phyloP scores from a whole-genome alignment of 768 basidiomycete genomes.

The Suillus clintonianus region DNA sequence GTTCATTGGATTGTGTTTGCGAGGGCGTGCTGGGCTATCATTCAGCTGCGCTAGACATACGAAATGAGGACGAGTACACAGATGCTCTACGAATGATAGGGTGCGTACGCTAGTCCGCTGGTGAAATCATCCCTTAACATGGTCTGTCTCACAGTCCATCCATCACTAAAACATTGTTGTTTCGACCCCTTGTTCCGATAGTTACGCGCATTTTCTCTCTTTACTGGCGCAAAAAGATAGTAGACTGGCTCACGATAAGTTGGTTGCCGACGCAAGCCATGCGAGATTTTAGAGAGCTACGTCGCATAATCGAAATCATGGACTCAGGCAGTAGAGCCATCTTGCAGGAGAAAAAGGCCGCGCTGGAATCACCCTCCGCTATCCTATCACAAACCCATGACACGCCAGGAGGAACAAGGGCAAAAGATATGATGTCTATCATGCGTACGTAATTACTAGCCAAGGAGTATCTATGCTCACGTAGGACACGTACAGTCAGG shows the following conservation, averaged over 20 bases:
- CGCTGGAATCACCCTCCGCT: conserved; percentile 2
- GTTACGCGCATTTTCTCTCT: conserved; percentile 14
- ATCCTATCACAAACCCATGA: neutral
- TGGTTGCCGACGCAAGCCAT: conserved; percentile 1
- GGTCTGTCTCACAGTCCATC: neutral
- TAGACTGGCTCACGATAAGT: conserved; percentile 19
- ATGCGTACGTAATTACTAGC: conserved; percentile 22
- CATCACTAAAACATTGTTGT: conserved; percentile 1
- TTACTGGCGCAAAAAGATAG: conserved; percentile 16
- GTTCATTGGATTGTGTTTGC: conserved; percentile 26
- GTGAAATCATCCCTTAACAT: neutral
- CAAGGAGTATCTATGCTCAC: neutral
- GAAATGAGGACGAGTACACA: conserved; percentile 14
- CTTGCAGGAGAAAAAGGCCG: conserved; percentile 21
- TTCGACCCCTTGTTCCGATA: conserved; percentile 20
- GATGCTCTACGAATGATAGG: conserved; percentile 18
- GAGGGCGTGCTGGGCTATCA: conserved; percentile 22
- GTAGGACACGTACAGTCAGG: conserved; percentile 15
- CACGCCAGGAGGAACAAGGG: neutral
- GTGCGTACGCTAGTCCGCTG: conserved; percentile 14
- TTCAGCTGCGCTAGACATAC: conserved; percentile 18
- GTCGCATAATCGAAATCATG: conserved; percentile 18
- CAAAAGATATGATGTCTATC: conserved; percentile 30
- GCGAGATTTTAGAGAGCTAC: conserved; percentile 1
- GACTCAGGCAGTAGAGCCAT: conserved; percentile 14